Conservation (phyloP, 2,329 filamentous ascomycete species). For the Chlorencoelia australis region DNA sequence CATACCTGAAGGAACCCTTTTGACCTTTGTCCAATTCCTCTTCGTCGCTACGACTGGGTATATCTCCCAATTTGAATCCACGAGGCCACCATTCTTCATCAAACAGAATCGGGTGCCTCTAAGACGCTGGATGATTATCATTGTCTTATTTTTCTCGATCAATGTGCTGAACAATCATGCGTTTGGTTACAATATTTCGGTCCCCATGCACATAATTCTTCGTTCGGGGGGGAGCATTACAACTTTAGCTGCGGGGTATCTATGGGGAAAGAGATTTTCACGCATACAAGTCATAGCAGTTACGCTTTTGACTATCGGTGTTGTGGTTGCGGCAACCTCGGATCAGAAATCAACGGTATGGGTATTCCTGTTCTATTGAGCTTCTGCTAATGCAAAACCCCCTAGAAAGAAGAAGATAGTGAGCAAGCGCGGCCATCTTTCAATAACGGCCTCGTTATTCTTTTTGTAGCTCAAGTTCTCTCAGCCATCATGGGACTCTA, state of each 20-base stretch:
- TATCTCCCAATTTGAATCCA: constrained; percentile 61
- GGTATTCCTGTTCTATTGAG: background rate
- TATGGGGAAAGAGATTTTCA: constrained; percentile 80
- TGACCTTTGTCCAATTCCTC: constrained; percentile 83
- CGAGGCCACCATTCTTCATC: constrained; percentile 60
- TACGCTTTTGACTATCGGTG: constrained; percentile 71
- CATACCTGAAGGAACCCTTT: constrained; percentile 55
- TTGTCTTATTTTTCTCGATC: constrained; percentile 81
- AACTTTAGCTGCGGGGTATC: constrained; percentile 81
- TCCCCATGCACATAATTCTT: constrained; percentile 93
- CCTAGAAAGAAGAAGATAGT: constrained; percentile 19
- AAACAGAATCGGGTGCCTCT: constrained; percentile 72
- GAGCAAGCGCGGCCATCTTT: constrained; percentile 37
- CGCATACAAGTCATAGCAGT: constrained; percentile 73
- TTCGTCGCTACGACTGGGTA: constrained; percentile 74
- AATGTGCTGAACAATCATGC: constrained; percentile 97
- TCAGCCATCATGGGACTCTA: constrained; percentile 94
- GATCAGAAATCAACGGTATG: constrained; percentile 74
- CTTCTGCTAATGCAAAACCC: constrained; percentile 9
- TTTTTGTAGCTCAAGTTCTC: constrained; percentile 80
- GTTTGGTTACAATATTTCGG: constrained; percentile 92
- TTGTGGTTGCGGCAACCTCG: constrained; percentile 80
- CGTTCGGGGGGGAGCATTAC: constrained; percentile 92
- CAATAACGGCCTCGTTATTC: constrained; percentile 64
- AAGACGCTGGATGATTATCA: constrained; percentile 77